Evolutionary conservation across 768 basidiomycete genomes (phyloP).

Genomic region (Auricularia heimuer): DNA sequence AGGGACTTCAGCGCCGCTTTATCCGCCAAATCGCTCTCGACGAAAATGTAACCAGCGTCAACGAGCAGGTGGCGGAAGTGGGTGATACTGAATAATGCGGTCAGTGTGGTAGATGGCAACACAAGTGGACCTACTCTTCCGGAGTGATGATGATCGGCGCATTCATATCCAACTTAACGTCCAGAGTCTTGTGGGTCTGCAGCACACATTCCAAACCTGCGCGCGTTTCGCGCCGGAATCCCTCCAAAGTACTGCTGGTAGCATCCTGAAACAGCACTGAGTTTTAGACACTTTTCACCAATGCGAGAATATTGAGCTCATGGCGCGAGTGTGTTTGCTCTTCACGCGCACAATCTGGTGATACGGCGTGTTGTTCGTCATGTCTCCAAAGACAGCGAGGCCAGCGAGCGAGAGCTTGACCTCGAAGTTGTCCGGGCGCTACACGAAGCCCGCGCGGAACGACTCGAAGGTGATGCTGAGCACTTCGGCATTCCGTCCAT

Average conservation of each 20-base stretch:
- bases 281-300: background rate
- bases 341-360: slow-evolving; percentile 87
- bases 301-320: slow-evolving; percentile 7
- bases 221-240: slow-evolving; percentile 84
- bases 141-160: slow-evolving; percentile 96
- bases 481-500: slow-evolving; percentile 51
- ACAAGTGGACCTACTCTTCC: slow-evolving; percentile 56
- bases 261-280: slow-evolving; percentile 45
- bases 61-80: slow-evolving; percentile 80
- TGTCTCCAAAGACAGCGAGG: slow-evolving; percentile 87
- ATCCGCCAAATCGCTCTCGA: slow-evolving; percentile 82
- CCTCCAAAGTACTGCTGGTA: slow-evolving; percentile 89
- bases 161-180: slow-evolving; percentile 93
- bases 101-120: background rate
- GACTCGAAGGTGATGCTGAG: slow-evolving; percentile 80
- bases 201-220: slow-evolving; percentile 90
- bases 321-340: slow-evolving; percentile 22
- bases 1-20: slow-evolving; percentile 71
- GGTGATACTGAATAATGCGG: slow-evolving; percentile 42
- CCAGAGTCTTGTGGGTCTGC: slow-evolving; percentile 88
- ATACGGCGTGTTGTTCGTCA: slow-evolving; percentile 66
- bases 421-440: slow-evolving; percentile 82
- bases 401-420: slow-evolving; percentile 75
- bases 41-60: slow-evolving; percentile 93
- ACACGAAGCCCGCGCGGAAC: slow-evolving; percentile 74